A percentile compares a stretch with the other conserved stretches of the same genome.
These are phyloP conservation scores for Lepiota subincarnata DNA, from an alignment of 768 basidiomycete species.

Conservation along the genomic window DNA sequence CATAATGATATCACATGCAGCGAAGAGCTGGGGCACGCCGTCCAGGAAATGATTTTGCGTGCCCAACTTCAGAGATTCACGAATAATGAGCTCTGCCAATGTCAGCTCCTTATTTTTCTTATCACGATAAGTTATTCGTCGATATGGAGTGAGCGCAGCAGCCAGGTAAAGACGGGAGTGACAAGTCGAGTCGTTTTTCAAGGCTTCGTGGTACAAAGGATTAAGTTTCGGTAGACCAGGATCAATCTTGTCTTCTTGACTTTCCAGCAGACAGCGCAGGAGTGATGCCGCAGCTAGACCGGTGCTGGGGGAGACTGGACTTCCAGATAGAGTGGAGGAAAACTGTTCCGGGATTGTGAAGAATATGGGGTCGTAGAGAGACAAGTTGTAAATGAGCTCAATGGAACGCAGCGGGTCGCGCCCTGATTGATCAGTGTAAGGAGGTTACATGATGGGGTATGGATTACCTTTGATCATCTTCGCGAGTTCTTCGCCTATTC, in stretches of 20 bases:
- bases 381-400: conserved; percentile 67
- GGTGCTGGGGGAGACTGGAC: conserved; percentile 31
- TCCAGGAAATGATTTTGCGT: conserved; percentile 72
- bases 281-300: conserved; percentile 58
- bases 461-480: conserved; percentile 89
- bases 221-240: conserved; percentile 41
- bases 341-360: conserved; percentile 45
- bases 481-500: conserved; percentile 86
- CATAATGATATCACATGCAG: conserved; percentile 38
- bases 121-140: conserved; percentile 52
- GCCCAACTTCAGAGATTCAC: conserved; percentile 83
- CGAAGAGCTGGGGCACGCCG: conserved; percentile 66
- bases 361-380: conserved; percentile 68
- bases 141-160: conserved; percentile 69
- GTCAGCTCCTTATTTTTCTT: conserved; percentile 58
- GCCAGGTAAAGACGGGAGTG: conserved; percentile 74
- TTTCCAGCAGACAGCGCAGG: conserved; percentile 45
- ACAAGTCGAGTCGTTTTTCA: conserved; percentile 35
- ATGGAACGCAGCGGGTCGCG: conserved; percentile 72
- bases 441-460: not conserved
- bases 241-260: conserved; percentile 16
- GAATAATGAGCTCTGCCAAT: conserved; percentile 65
- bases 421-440: conserved; percentile 36
- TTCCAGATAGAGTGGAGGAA: conserved; percentile 39
- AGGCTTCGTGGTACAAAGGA: conserved; percentile 37